Evolutionary conservation across 2,329 filamentous ascomycete species (phyloP).

Genomic region (Aureobasidium sp.): DNA sequence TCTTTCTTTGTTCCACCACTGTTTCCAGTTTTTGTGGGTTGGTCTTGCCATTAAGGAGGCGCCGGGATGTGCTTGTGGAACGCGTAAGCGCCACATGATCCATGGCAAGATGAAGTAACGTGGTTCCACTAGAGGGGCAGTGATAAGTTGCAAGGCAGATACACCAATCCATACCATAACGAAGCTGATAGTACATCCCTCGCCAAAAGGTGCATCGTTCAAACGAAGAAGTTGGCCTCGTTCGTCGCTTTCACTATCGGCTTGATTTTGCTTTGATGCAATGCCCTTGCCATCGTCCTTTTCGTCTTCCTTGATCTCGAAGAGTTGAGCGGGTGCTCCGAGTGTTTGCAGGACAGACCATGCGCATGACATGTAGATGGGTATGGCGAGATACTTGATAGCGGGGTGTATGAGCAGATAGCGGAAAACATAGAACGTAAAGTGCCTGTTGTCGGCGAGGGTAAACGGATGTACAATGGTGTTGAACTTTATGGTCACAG

Average conservation of each 20-base stretch:
- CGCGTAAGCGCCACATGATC: slow-evolving; percentile 81
- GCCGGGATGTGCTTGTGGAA: slow-evolving; percentile 42
- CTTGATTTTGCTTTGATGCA: neutral
- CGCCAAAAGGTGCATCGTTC: slow-evolving; percentile 16
- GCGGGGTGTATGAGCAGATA: slow-evolving; percentile 54
- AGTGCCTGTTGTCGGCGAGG: slow-evolving; percentile 91
- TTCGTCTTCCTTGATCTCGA: slow-evolving; percentile 14
- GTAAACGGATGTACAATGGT: slow-evolving; percentile 95
- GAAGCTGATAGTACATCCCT: slow-evolving; percentile 39
- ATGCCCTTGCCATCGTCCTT: slow-evolving; percentile 8
- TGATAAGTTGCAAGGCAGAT: slow-evolving; percentile 71
- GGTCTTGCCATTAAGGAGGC: slow-evolving; percentile 1
- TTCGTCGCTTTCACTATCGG: neutral
- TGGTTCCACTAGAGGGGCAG: slow-evolving; percentile 87
- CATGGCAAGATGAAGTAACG: slow-evolving; percentile 94
- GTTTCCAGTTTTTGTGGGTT: slow-evolving; percentile 13
- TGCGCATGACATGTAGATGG: slow-evolving; percentile 63
- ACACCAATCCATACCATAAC: slow-evolving; percentile 58
- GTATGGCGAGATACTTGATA: slow-evolving; percentile 60
- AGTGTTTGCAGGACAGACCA: slow-evolving; percentile 63
- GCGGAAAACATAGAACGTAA: slow-evolving; percentile 93
- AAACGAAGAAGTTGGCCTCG: slow-evolving; percentile 2
- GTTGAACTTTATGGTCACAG: slow-evolving; percentile 63
- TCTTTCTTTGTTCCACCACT: slow-evolving; percentile 10
- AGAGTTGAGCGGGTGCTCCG: slow-evolving; percentile 32